These are phyloP conservation scores for Fonsecaea nubica DNA, from an alignment of 2,329 filamentous ascomycete species.

Conservation along the genomic window DNA sequence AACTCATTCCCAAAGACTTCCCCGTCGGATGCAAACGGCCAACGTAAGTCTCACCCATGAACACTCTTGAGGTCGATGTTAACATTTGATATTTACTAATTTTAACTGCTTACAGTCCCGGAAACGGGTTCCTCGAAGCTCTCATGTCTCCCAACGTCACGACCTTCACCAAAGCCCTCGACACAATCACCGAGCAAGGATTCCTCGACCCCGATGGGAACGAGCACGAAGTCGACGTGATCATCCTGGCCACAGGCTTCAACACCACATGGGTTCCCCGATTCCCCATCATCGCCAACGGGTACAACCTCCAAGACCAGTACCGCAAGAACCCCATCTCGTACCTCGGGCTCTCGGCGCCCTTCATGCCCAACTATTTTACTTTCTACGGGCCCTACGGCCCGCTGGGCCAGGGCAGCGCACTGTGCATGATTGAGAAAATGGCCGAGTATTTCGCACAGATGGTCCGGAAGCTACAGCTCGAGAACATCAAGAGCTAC, in stretches of 20 bases:
- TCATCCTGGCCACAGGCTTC: slow-evolving; percentile 36
- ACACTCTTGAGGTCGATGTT: neutral
- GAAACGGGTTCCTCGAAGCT: slow-evolving; percentile 37
- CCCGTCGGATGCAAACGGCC: slow-evolving; percentile 51
- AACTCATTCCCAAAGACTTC: slow-evolving; percentile 55
- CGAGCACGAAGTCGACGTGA: slow-evolving; percentile 38
- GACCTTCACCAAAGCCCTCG: slow-evolving; percentile 51
- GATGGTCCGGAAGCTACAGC: slow-evolving; percentile 34
- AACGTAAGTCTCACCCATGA: slow-evolving; percentile 36
- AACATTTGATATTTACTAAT: slow-evolving; percentile 33
- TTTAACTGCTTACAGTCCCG: slow-evolving; percentile 19
- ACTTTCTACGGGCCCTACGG: slow-evolving; percentile 40
- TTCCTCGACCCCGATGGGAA: slow-evolving; percentile 38
- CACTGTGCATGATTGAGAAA: slow-evolving; percentile 28
- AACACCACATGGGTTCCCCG: slow-evolving; percentile 34
- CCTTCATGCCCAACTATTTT: slow-evolving; percentile 42
- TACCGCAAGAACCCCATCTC: slow-evolving; percentile 28
- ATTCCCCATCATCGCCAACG: slow-evolving; percentile 32
- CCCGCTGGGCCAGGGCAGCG: slow-evolving; percentile 38
- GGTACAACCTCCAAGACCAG: slow-evolving; percentile 27
- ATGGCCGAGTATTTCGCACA: slow-evolving; percentile 29
- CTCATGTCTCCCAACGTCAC: slow-evolving; percentile 54
- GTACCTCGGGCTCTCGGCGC: slow-evolving; percentile 32
- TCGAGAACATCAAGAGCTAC: slow-evolving; percentile 32
- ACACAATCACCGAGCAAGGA: slow-evolving; percentile 46